Percentiles rank a stretch among this genome's conserved stretches.
Conservation (phyloP, 768 basidiomycete species). For the Boletus bicolor region DNA sequence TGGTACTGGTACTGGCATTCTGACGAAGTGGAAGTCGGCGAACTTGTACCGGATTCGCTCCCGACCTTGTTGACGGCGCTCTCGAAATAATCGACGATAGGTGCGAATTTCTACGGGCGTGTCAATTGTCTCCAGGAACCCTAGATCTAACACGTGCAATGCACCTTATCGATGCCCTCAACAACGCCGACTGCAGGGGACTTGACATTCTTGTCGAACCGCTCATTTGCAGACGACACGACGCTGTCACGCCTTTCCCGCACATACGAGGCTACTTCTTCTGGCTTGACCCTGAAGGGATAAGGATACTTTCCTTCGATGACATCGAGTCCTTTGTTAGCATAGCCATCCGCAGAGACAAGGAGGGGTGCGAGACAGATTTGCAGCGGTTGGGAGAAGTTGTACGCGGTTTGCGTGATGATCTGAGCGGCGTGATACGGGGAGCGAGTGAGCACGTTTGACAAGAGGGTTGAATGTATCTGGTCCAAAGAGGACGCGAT, state of each 20-base stretch:
- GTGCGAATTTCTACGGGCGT: conserved; percentile 55
- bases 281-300: conserved; percentile 70
- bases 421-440: conserved; percentile 65
- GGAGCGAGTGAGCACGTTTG: conserved; percentile 57
- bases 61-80: conserved; percentile 48
- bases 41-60: conserved; percentile 45
- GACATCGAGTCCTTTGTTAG: conserved; percentile 71
- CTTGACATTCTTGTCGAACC: conserved; percentile 62
- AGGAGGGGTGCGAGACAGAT: conserved; percentile 64
- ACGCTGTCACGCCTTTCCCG: conserved; percentile 55
- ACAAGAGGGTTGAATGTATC: conserved; percentile 56
- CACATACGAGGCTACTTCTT: conserved; percentile 62
- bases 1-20: conserved; percentile 75
- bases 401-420: conserved; percentile 57
- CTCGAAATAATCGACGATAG: conserved; percentile 71
- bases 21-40: conserved; percentile 44
- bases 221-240: conserved; percentile 54
- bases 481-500: conserved; percentile 61
- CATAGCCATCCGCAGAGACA: conserved; percentile 57
- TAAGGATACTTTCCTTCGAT: conserved; percentile 74
- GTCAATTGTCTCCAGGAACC: conserved; percentile 12
- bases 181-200: conserved; percentile 60
- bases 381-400: conserved; percentile 63
- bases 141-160: conserved; percentile 22
- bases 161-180: conserved; percentile 70